These are phyloP conservation scores for Aleurites moluccanus DNA, from an alignment of 441 rosid genomes.

Conservation along the genomic window DNA sequence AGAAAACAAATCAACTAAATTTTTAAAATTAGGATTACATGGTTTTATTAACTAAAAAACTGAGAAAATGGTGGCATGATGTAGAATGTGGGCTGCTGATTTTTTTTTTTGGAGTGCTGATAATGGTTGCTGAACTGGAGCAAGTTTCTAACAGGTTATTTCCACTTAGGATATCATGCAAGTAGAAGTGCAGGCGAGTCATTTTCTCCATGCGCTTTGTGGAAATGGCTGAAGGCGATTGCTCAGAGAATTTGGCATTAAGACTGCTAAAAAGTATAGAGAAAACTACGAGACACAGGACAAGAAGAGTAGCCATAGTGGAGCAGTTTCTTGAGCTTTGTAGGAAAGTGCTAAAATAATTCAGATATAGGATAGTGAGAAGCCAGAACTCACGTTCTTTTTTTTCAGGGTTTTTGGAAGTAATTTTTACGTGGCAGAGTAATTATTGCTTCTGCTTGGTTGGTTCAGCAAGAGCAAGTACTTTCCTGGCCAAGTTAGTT, in stretches of 20 bases:
- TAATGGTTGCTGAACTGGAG: too few species aligned
- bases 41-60: too few species aligned
- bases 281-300: conserved; percentile 3
- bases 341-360: not conserved
- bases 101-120: too few species aligned
- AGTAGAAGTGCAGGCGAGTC: conserved; percentile 41
- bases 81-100: too few species aligned
- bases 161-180: conserved; percentile 36
- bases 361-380: conserved; percentile 8
- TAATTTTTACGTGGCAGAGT: not conserved
- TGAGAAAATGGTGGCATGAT: too few species aligned
- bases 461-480: not conserved
- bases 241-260: conserved; percentile 23
- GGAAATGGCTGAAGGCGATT: conserved; percentile 4
- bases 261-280: not conserved
- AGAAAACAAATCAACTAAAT: too few species aligned
- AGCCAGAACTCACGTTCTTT: not conserved
- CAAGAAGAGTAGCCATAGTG: conserved; percentile 5
- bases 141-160: too few species aligned
- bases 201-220: conserved; percentile 26
- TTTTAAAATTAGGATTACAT: too few species aligned
- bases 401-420: conserved; percentile 1
- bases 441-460: not conserved
- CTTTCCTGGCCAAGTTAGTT: not conserved
- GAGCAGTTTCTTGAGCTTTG: not conserved